Evolutionary conservation across 257 asterid species (phyloP), one percentile per base, ranked within the genome.

Genomic region (Fraxinus quadrangulata): DNA sequence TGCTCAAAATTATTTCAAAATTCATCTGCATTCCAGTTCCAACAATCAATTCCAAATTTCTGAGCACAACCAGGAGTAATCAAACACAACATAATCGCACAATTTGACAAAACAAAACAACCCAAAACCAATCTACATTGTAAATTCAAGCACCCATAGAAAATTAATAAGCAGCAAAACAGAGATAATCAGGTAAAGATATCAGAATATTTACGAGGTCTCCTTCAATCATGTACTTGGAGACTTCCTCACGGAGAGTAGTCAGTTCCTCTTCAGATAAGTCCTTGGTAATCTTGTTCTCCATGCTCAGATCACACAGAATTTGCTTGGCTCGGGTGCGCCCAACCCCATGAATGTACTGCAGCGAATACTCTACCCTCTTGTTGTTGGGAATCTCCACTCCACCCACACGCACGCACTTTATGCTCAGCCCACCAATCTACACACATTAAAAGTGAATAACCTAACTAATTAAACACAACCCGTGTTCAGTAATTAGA

Each of bases 381-480:
- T 93, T 95, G 94, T 85, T 93, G 90, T 95, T 95, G 30, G 98
- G 98, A 34, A 95, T 90, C 87, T 95, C 99, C 37, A 95, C 98
- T 42, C 97, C 99, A 72, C 99, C 99, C 65, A 95, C 98, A 88
- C 98, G 99, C 68, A 94, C 99, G 81, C 97, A 95, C 82, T 74
- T 91, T 71, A 95, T 86, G 79, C 84, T 87, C 87, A 95, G 79
- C 49, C 96, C 90, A 70, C 96, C 19, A 45, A 45, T 3, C 54
- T 45, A 45, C 19, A 45, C 17, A 3, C 54, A 45, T 2, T 13
- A 45, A 13, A 40, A 3, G 3, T 14, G 54, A 45, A 45, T 13
- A 45, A 45, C 4, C 51, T 12, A 45, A 45, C 54, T 13, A 45
- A 45, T 45, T 45, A 45, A 45, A 45, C 19, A 45, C 54, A 45